Conservation (phyloP, 495 filamentous ascomycete species). For the Aspergillus cristatus region DNA sequence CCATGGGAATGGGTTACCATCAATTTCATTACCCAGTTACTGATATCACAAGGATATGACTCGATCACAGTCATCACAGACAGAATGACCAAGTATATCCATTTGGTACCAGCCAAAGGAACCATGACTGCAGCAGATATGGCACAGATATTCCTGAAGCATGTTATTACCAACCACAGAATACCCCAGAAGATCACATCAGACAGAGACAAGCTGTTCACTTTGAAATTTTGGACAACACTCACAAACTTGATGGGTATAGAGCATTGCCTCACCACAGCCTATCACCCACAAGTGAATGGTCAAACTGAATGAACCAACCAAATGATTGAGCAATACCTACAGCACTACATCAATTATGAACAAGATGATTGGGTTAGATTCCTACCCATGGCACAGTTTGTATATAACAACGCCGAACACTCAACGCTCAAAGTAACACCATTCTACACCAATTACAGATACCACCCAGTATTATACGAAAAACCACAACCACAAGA, state of each 20-base stretch:
- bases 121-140: conserved; percentile 1
- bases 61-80: conserved; percentile 4
- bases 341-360: conserved; percentile 1
- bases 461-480: no score
- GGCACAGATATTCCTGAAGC: not conserved
- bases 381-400: no score
- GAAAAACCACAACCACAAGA: not conserved
- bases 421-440: no score
- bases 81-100: conserved; percentile 1
- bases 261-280: not conserved
- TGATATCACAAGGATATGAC: conserved; percentile 1
- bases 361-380: not conserved
- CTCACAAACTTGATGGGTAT: not conserved
- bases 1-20: conserved; percentile 13
- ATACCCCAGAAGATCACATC: not conserved
- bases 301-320: not conserved
- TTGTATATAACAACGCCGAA: no score
- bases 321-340: not conserved
- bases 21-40: conserved; percentile 13
- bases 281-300: not conserved
- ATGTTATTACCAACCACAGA: conserved; percentile 1
- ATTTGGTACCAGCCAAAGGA: conserved; percentile 1
- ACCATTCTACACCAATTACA: no score
- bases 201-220: conserved; percentile 1
- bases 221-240: not conserved